Conservation (phyloP, 305 asterid genomes). For the Petunia hybrid region DNA sequence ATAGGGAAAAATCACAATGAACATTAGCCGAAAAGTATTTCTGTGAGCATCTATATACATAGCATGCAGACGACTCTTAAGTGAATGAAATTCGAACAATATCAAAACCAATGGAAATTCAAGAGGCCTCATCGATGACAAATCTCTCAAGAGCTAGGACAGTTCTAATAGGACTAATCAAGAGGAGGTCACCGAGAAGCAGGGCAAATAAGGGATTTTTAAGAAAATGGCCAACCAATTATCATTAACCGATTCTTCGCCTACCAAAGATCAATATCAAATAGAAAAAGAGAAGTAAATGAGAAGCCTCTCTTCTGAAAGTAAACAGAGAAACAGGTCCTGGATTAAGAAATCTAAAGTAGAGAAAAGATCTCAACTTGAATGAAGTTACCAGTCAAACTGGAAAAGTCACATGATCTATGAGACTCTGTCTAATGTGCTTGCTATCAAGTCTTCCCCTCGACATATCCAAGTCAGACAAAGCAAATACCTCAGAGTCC, state of each 20-base stretch:
- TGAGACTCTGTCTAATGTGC: not conserved
- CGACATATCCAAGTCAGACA: not conserved
- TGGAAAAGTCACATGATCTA: not conserved
- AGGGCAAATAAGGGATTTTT: not conserved
- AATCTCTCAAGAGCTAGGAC: not conserved
- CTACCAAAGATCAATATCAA: not conserved
- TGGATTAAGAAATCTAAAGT: not conserved
- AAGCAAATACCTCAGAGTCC: not conserved
- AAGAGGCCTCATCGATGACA: not conserved
- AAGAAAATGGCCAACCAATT: not conserved
- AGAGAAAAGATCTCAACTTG: slow-evolving; percentile 8
- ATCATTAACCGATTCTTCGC: not conserved
- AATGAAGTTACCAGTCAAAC: not conserved
- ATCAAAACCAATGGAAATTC: not conserved
- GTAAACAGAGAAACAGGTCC: not conserved
- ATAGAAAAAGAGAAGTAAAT: not conserved
- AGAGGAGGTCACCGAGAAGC: not conserved
- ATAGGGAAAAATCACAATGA: slow-evolving; percentile 30
- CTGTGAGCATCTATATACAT: not conserved
- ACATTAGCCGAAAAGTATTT: not conserved
- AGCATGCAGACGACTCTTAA: not conserved
- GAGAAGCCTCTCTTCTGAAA: not conserved
- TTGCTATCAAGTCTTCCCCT: not conserved
- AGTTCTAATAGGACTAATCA: not conserved
- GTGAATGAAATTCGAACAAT: not conserved